phyloP scores from a whole-genome alignment of 2,329 filamentous ascomycete genomes.

The Emydomyces testavorans region DNA sequence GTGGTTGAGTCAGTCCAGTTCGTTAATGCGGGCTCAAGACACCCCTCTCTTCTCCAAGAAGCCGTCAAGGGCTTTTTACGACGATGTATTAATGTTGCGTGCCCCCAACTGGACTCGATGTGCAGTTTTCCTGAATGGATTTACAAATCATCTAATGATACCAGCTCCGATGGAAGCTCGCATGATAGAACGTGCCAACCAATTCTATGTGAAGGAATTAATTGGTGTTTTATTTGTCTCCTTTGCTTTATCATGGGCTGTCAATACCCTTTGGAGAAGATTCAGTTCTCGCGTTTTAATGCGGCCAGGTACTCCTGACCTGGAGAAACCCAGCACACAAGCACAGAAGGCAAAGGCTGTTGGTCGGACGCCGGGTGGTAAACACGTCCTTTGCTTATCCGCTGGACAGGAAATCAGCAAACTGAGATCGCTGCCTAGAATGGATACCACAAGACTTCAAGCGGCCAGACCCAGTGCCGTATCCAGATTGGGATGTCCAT shows the following conservation, averaged over 20 bases:
- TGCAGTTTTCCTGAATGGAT: not conserved
- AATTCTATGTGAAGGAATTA: conserved; percentile 6
- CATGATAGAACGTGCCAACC: conserved; percentile 1
- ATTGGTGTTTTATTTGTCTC: not conserved
- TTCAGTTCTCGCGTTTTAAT: not conserved
- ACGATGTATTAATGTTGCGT: conserved; percentile 6
- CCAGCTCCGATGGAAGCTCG: not conserved
- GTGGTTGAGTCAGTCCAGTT: conserved; percentile 6
- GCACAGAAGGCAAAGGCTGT: conserved; percentile 30
- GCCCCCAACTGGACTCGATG: not conserved
- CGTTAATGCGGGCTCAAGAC: not conserved
- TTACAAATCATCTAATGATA: too few relatives aligned
- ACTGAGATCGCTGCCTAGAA: conserved; percentile 24
- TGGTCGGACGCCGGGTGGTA: conserved; percentile 40
- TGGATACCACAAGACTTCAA: conserved; percentile 51
- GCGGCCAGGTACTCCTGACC: not conserved
- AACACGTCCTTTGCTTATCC: not conserved
- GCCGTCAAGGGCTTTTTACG: not conserved
- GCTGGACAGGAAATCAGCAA: not conserved
- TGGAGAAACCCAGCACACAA: conserved; percentile 34
- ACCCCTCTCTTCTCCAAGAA: not conserved
- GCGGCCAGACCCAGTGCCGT: conserved; percentile 49
- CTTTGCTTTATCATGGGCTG: conserved; percentile 3
- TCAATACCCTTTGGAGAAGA: not conserved
- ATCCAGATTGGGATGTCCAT: conserved; percentile 56